Evolutionary conservation across 1,284 basidiomycete genomes (phyloP).

Genomic region (Amylostereum areolatum): DNA sequence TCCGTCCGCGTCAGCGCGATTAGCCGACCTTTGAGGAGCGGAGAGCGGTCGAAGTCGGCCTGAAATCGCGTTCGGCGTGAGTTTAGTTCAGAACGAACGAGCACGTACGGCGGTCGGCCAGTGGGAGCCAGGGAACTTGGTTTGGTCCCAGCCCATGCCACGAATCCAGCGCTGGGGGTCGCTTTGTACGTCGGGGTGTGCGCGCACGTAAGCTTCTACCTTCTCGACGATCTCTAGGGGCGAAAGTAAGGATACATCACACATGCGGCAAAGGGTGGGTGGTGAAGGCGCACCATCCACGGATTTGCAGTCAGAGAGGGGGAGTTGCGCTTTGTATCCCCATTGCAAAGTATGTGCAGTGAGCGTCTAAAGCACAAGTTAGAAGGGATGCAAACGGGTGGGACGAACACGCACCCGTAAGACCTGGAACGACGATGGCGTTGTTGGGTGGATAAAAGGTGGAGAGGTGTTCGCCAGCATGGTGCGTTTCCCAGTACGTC

Average conservation of each 20-base stretch:
- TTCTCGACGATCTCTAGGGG: slow-evolving; percentile 52
- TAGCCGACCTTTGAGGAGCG: slow-evolving; percentile 54
- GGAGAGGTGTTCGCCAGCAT: slow-evolving; percentile 21
- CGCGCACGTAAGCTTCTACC: slow-evolving; percentile 57
- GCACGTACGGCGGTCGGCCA: slow-evolving; percentile 76
- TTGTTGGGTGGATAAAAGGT: slow-evolving; percentile 33
- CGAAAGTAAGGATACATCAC: background rate
- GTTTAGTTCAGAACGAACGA: background rate
- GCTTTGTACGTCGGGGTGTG: slow-evolving; percentile 47
- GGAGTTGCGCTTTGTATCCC: slow-evolving; percentile 63
- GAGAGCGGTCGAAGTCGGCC: slow-evolving; percentile 55
- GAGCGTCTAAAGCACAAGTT: slow-evolving; percentile 51
- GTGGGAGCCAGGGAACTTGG: slow-evolving; percentile 38
- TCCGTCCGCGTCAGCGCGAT: slow-evolving; percentile 76
- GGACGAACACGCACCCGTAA: slow-evolving; percentile 43
- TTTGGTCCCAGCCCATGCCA: slow-evolving; percentile 94
- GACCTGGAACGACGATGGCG: slow-evolving; percentile 61
- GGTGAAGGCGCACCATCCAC: slow-evolving; percentile 39
- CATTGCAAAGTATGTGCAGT: slow-evolving; percentile 72
- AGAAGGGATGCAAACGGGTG: background rate
- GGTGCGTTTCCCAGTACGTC: slow-evolving; percentile 8
- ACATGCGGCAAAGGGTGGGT: background rate
- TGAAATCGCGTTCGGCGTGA: slow-evolving; percentile 30
- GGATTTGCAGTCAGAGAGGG: slow-evolving; percentile 55
- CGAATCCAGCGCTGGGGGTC: slow-evolving; percentile 67